Conservation (phyloP, 225 moss, liverwort and hornwort genomes). For the Marchantia polymorpha region DNA sequence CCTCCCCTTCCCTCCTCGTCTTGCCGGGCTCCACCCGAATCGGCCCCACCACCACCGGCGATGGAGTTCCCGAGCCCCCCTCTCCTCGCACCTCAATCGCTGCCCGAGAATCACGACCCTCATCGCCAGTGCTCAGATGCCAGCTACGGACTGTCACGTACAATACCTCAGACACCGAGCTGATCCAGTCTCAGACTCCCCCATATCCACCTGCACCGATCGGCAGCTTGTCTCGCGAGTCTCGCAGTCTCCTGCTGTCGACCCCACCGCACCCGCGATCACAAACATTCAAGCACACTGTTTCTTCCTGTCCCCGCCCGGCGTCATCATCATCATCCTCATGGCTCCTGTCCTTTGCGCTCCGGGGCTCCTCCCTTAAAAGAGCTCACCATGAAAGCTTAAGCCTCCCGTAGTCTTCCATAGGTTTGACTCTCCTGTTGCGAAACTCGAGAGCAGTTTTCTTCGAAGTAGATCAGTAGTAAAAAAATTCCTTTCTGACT, state of each 20-base stretch:
- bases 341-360: background rate
- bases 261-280: background rate
- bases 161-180: background rate
- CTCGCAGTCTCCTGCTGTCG: too few species aligned
- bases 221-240: background rate
- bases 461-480: background rate
- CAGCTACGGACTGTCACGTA: background rate
- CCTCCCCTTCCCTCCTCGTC: background rate
- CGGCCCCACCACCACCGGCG: too few species aligned
- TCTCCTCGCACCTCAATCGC: background rate
- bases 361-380: background rate
- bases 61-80: too few species aligned
- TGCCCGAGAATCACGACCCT: background rate
- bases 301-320: constrained; percentile 11
- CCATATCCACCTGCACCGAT: background rate
- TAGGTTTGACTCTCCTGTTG: background rate
- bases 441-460: background rate
- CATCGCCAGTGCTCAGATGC: background rate
- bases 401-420: background rate
- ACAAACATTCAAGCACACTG: background rate
- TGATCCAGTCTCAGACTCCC: background rate
- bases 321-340: too few species aligned
- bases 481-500: background rate
- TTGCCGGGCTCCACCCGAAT: too few species aligned
- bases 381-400: background rate